Conservation (phyloP, 768 basidiomycete species). For the Mycena pura region DNA sequence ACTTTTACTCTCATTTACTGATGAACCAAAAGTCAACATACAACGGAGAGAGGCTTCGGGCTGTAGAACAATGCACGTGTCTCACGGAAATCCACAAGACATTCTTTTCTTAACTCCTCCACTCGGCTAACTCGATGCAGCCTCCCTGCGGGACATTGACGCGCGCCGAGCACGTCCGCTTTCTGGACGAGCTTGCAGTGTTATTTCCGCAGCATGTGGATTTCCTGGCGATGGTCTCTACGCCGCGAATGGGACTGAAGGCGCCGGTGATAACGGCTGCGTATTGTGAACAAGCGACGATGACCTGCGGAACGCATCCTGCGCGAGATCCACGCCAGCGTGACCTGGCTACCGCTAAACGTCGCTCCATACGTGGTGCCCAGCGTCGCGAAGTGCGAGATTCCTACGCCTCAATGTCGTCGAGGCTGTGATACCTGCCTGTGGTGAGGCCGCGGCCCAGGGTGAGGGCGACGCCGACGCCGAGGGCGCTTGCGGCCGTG, state of each 20-base stretch:
- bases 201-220: too few species aligned
- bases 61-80: background rate
- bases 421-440: slow-evolving; percentile 23
- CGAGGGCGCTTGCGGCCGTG: too few species aligned
- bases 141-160: background rate
- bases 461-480: too few species aligned
- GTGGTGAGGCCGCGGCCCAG: too few species aligned
- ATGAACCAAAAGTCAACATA: too few species aligned
- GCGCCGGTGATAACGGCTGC: too few species aligned
- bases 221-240: slow-evolving; percentile 30
- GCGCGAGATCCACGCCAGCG: slow-evolving; percentile 28
- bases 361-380: slow-evolving; percentile 40
- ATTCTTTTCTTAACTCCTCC: background rate
- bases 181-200: too few species aligned
- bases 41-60: background rate
- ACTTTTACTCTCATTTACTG: too few species aligned
- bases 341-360: slow-evolving; percentile 24
- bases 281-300: slow-evolving; percentile 22
- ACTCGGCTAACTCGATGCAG: slow-evolving; percentile 19
- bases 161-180: slow-evolving; percentile 28
- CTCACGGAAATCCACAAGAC: slow-evolving; percentile 6
- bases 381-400: slow-evolving; percentile 41
- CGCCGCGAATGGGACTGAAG: too few species aligned
- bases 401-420: slow-evolving; percentile 39
- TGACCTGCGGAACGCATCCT: slow-evolving; percentile 16